Evolutionary conservation across 1,284 basidiomycete genomes (phyloP).

Genomic region (Pascua guehoae): DNA sequence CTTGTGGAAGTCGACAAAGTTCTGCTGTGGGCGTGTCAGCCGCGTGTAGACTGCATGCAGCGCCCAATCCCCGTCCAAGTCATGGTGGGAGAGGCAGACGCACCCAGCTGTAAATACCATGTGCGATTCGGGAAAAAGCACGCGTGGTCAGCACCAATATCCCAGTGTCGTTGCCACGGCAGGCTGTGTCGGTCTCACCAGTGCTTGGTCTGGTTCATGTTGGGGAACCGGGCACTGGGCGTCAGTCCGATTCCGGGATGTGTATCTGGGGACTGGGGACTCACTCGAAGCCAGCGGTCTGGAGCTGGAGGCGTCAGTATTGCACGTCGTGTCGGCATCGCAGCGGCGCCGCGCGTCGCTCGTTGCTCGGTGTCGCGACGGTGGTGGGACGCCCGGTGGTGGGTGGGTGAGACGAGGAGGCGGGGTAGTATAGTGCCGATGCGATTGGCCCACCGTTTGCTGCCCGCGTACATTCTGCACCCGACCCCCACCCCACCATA

Average conservation of each 20-base stretch:
- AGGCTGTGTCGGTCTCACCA: slow-evolving; percentile 61
- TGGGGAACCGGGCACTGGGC: slow-evolving; percentile 80
- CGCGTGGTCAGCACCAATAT: background rate
- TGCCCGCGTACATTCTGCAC: too few species aligned
- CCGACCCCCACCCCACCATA: too few species aligned
- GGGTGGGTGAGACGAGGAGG: background rate
- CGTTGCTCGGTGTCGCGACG: too few species aligned
- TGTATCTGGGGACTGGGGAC: slow-evolving; percentile 11
- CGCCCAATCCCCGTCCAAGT: background rate
- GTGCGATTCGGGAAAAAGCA: background rate
- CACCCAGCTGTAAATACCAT: slow-evolving; percentile 15
- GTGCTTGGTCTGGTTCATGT: slow-evolving; percentile 91
- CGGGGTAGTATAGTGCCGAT: background rate
- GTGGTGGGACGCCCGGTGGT: background rate
- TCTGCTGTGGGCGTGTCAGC: slow-evolving; percentile 65
- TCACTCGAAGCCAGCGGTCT: slow-evolving; percentile 52
- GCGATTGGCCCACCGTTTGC: background rate
- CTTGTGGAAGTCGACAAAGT: slow-evolving; percentile 97
- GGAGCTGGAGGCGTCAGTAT: slow-evolving; percentile 33
- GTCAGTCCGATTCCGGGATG: background rate
- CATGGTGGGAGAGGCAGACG: background rate
- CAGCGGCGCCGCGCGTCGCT: too few species aligned
- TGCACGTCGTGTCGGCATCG: too few species aligned
- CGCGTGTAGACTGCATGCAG: background rate
- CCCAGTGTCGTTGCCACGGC: background rate